Conservation (phyloP, 179 eudicot genomes). For the Drosera spatulata region DNA sequence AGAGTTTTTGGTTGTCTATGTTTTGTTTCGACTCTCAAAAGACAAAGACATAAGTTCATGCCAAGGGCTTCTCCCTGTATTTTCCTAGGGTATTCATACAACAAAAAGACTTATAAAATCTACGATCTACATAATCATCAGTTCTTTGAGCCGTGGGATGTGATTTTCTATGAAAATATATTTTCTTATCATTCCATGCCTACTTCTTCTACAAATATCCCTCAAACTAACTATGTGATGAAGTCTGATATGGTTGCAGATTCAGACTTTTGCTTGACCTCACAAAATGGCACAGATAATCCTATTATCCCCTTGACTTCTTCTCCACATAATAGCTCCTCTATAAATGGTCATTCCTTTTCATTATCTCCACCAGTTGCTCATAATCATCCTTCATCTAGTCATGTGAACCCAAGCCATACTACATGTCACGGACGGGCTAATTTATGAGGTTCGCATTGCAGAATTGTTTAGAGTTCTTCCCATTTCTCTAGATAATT, state of each 20-base stretch:
- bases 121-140: not conserved
- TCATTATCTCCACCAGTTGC: no score
- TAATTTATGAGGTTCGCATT: no score
- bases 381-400: no score
- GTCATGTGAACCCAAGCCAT: no score
- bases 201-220: not conserved
- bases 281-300: no score
- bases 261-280: no score
- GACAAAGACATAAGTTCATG: not conserved
- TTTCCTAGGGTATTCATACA: not conserved
- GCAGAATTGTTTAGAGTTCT: no score
- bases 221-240: not conserved
- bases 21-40: not conserved
- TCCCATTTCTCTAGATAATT: no score
- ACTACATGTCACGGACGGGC: no score
- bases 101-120: not conserved
- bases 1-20: not conserved
- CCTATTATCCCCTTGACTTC: no score
- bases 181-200: not conserved
- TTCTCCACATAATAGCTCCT: no score
- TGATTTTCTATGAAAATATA: not conserved
- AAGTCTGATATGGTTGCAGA: not conserved
- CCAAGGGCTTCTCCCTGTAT: not conserved
- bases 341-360: no score
- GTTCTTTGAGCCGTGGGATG: not conserved